Percentiles rank a stretch among this genome's conserved stretches.
phyloP scores from a whole-genome alignment of 106 monocot genomes.

The Agapanthus africanus region DNA sequence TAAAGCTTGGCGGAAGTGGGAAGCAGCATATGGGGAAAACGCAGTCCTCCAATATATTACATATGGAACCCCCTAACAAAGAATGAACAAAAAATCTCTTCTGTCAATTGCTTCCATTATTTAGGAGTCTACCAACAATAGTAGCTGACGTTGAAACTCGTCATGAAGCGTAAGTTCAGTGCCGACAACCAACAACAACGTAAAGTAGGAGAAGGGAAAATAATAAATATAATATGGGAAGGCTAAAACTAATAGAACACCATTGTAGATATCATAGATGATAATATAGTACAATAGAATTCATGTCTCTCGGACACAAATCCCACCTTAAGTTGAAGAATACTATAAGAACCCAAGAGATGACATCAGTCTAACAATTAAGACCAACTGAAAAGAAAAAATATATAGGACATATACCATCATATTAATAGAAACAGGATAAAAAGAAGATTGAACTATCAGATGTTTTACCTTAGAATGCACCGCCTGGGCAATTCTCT shows the following conservation, averaged over 20 bases:
- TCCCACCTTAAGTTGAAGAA: neutral
- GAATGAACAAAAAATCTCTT: neutral
- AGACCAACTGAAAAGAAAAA: neutral
- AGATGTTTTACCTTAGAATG: constrained; percentile 41
- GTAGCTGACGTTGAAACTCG: neutral
- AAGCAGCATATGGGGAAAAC: constrained; percentile 54
- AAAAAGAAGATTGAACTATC: neutral
- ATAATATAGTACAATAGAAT: neutral
- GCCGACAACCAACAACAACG: neutral
- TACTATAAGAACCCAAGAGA: neutral
- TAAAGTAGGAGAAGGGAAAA: neutral
- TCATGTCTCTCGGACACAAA: no score
- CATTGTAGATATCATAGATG: no score
- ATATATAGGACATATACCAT: neutral
- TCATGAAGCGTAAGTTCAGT: neutral
- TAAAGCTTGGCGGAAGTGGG: constrained; percentile 65
- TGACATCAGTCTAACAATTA: neutral
- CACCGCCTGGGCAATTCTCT: constrained; percentile 51
- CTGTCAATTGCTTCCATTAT: neutral
- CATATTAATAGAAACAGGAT: neutral
- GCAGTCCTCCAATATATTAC: constrained; percentile 69
- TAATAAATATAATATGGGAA: no score
- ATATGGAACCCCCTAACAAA: constrained; percentile 59
- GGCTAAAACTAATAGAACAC: neutral
- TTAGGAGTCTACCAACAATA: neutral